Evolutionary conservation across 2,329 filamentous ascomycete species (phyloP), one percentile per base, ranked within the genome.

Genomic region (Fulvia fulva): DNA sequence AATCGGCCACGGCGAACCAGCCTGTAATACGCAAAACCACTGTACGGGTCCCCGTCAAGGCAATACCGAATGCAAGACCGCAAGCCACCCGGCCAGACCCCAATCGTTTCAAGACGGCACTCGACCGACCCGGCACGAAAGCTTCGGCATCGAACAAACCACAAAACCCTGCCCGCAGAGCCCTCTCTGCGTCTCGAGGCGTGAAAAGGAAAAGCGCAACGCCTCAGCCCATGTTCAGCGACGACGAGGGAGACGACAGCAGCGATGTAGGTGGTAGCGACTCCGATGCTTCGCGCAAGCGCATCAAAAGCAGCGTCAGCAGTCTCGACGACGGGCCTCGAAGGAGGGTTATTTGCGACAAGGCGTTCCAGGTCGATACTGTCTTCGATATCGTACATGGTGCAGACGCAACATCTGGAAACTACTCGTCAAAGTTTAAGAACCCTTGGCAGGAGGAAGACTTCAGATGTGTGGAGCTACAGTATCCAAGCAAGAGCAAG

Each of bases 401-500:
- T 28, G 67, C 73, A 32, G 68, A 76, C 32, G 72, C 78, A 60
- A 76, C 76, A 12, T 68, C 71, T 26, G 75, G 73, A n/a, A 69
- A 65, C 19, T 63, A 70, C 34, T 71, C 68, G 11, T 73, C 71
- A 54, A 80, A 81, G 63, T 85, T 80, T 70, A 80, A 77, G 62
- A 65, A 63, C 34, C 76, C 78, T 25, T 81, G 79, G 23, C 76
- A 76, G 12, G 59, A 68, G 21, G 64, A 70, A 14, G 76, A 74
- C 44, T 72, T 72, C 47, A 71, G 73, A 12, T 74, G 76, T 50
- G 73, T 78, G 21, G 79, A 87, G 69, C 77, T 97, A 65, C 89
- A 94, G 73, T 97, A 97, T 74, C 93, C 94, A 9, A 92, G 90
- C 72, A 78, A 81, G 61, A 63, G 63, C 30, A 60, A 62, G 5